Evolutionary conservation across 129 eudicot species (phyloP).

Genomic region (Silybum marianum): DNA sequence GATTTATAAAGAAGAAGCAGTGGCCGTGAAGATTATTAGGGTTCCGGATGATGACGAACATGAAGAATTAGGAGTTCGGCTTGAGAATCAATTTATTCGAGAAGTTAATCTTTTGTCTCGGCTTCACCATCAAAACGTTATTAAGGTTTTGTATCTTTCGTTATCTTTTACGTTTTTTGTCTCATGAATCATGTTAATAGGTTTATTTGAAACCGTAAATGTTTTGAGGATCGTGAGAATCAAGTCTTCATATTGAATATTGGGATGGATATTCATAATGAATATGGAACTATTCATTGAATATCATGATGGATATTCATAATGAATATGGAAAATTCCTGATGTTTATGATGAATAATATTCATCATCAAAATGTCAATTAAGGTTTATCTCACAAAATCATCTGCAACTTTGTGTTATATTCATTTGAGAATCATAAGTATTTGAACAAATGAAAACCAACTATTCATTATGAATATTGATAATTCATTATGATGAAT

Average conservation of each 20-base stretch:
- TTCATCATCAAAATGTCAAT: conserved; percentile 52
- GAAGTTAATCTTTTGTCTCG: conserved; percentile 79
- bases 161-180: neutral
- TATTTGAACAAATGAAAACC: neutral
- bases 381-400: conserved; percentile 1
- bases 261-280: neutral
- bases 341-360: conserved; percentile 45
- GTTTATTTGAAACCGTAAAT: neutral
- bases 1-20: conserved; percentile 66
- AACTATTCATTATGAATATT: neutral
- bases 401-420: neutral
- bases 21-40: conserved; percentile 81
- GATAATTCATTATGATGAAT: too few relatives aligned
- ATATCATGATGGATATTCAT: neutral
- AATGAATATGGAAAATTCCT: neutral
- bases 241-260: neutral
- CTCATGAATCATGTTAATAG: neutral
- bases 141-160: conserved; percentile 35
- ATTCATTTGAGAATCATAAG: neutral
- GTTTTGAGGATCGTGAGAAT: neutral
- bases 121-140: conserved; percentile 69
- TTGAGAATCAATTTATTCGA: conserved; percentile 74
- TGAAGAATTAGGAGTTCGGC: conserved; percentile 61
- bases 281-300: neutral
- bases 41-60: conserved; percentile 87